phyloP scores from a whole-genome alignment of 1,284 basidiomycete genomes.

The Tranzscheliella williamsii region DNA sequence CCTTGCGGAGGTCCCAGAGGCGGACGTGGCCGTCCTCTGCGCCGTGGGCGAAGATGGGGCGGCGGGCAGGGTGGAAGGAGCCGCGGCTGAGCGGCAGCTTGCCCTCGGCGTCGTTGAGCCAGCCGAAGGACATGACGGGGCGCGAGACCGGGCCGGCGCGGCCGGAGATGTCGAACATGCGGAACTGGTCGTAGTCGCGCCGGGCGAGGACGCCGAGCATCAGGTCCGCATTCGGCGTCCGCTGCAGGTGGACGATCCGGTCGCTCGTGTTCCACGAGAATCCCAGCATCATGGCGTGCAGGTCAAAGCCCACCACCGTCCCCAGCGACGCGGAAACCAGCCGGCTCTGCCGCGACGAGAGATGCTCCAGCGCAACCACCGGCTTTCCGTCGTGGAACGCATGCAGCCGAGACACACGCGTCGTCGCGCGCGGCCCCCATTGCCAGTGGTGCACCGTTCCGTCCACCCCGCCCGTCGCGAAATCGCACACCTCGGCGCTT shows the following conservation, averaged over 20 bases:
- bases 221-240: constrained; percentile 28
- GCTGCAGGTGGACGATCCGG: constrained; percentile 27
- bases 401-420: constrained; percentile 11
- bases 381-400: constrained; percentile 20
- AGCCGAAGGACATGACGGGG: constrained; percentile 30
- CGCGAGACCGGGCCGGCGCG: constrained; percentile 20
- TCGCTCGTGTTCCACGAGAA: constrained; percentile 36
- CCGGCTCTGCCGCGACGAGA: constrained; percentile 6
- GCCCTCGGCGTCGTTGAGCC: constrained; percentile 28
- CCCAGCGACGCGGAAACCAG: constrained; percentile 24
- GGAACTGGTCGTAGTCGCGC: constrained; percentile 36
- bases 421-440: constrained; percentile 6
- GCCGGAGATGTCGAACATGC: constrained; percentile 33
- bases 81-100: constrained; percentile 19
- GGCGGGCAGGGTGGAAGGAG: constrained; percentile 18
- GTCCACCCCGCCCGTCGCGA: constrained; percentile 35
- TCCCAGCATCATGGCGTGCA: constrained; percentile 12
- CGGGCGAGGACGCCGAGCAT: constrained; percentile 21
- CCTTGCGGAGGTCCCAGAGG: constrained; percentile 35
- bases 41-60: constrained; percentile 28
- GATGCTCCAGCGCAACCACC: constrained; percentile 22
- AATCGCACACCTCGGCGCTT: constrained; percentile 17
- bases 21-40: constrained; percentile 26
- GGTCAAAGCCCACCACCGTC: constrained; percentile 23
- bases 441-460: constrained; percentile 34